A percentile compares a stretch with the other conserved stretches of the same genome.
Conservation (phyloP, 106 monocot species). For the Allium fistulosum region DNA sequence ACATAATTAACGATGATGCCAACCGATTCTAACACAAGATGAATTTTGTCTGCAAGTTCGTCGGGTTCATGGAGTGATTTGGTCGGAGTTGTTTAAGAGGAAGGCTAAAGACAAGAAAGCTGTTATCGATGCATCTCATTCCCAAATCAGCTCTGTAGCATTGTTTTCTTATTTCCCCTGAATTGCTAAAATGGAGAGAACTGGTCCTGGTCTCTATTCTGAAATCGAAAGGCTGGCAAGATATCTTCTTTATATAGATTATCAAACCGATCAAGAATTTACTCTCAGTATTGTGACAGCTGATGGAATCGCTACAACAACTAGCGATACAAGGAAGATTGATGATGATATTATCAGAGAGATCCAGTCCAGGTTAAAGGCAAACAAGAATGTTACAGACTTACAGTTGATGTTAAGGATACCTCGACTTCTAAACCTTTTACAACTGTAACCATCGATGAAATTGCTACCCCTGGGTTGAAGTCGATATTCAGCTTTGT, state of each 20-base stretch:
- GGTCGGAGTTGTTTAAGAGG: too few relatives aligned
- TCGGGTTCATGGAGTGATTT: too few relatives aligned
- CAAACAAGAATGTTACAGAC: constrained; percentile 47
- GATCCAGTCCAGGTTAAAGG: constrained; percentile 51
- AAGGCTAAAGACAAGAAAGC: too few relatives aligned
- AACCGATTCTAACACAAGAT: too few relatives aligned
- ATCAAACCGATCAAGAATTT: constrained; percentile 72
- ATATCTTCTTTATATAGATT: constrained; percentile 82
- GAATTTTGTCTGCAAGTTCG: too few relatives aligned
- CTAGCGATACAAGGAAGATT: constrained; percentile 48
- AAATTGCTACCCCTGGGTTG: constrained; percentile 50
- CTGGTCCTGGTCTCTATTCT: constrained; percentile 42
- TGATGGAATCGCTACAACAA: constrained; percentile 55
- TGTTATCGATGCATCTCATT: too few relatives aligned
- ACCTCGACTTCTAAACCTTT: constrained; percentile 55
- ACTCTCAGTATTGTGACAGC: constrained; percentile 48
- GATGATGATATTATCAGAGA: constrained; percentile 57
- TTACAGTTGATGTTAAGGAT: constrained; percentile 58
- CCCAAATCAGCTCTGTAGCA: too few relatives aligned
- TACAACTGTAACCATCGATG: constrained; percentile 50
- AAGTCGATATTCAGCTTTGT: constrained; percentile 70
- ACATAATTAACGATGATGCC: too few relatives aligned
- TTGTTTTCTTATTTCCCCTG: too few relatives aligned
- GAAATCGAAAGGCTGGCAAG: constrained; percentile 47
- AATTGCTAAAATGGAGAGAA: not conserved